phyloP scores from a whole-genome alignment of 1,284 basidiomycete species.

The Rhodotorula mucilaginosa region DNA sequence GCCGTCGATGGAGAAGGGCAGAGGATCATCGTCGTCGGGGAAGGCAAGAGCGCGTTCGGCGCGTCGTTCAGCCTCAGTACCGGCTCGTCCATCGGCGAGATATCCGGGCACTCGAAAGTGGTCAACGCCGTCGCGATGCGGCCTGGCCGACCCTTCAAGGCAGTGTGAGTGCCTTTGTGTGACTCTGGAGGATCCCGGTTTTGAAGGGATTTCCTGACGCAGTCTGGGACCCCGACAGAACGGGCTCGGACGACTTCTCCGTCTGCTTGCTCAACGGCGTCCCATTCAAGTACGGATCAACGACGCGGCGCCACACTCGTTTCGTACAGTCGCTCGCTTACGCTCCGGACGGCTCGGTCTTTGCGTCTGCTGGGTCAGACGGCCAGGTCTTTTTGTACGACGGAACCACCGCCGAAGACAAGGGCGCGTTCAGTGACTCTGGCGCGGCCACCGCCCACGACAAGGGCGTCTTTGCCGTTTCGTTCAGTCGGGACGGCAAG shows the following conservation, averaged over 20 bases:
- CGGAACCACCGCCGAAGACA: conserved; percentile 79
- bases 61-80: conserved; percentile 71
- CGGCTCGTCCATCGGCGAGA: conserved; percentile 88
- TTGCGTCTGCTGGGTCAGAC: conserved; percentile 89
- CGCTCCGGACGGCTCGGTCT: conserved; percentile 68
- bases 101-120: conserved; percentile 87
- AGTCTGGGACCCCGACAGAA: conserved; percentile 18
- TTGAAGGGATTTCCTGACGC: conserved; percentile 48
- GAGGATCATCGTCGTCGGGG: conserved; percentile 92
- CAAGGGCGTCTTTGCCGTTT: conserved; percentile 50
- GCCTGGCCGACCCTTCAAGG: conserved; percentile 84
- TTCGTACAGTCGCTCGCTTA: conserved; percentile 82
- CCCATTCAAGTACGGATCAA: conserved; percentile 77
- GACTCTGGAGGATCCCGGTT: too few relatives aligned
- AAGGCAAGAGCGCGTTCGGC: conserved; percentile 73
- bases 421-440: conserved; percentile 59
- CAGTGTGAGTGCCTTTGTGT: conserved; percentile 53
- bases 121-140: conserved; percentile 91
- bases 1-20: conserved; percentile 97
- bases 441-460: conserved; percentile 43
- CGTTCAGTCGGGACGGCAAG: conserved; percentile 61
- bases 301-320: conserved; percentile 84
- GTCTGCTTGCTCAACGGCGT: conserved; percentile 75
- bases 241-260: conserved; percentile 68
- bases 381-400: conserved; percentile 86